Base-by-base conservation (phyloP, 352 stramenopile genomes). In the Globisporangium iwayamae region DNA sequence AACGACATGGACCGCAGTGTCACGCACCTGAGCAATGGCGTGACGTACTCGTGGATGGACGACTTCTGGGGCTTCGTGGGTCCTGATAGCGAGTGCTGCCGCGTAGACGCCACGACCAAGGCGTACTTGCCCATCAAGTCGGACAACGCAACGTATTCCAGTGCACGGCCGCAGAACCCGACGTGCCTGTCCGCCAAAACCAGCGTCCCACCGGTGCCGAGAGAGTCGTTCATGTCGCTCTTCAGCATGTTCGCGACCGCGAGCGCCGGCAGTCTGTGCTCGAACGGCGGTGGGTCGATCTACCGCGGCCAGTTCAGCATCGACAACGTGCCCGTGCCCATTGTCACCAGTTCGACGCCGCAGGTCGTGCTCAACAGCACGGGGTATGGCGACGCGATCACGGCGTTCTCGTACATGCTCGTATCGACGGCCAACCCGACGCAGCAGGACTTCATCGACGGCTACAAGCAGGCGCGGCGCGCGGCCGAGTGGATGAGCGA, bases 31-130 rank as follows among this genome's bases (percentile, higher is more conserved):
- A 79, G 75, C 54, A 66, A 73, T 2, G 71, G 70, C 25, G 65
- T 81, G 34, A 76, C 83, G 63, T 74, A 73, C 34, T 93, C 84
- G 39, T 93, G 84, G 84, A 67, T 91, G 20, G 84, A 93, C 67
- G 76, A 91, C 59, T 89, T 91, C 67, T 91, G 82, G 82, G 46
- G 65, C 7, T 93, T 91, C 68, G 66, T 83, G 43, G 74, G 78
- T 13, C 70, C 81, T 10, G 72, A 83, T 36, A 87, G 52, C 41
- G 84, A 90, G 63, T 93, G 84, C 60, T 93, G 84, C 43, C 79
- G 79, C 7, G 68, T 91, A 36, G 70, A 90, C 28, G 20, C 43
- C 2, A 61, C 60, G 25, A 71, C 76, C 11, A 62, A 63, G 4
- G 55, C 68, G 5, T 93, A 89, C 66, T 60, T 79, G 3, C 75